Evolutionary conservation across 2,329 filamentous ascomycete species (phyloP), one percentile per base, ranked within the genome.

Genomic region (Penicillium brevicompactum): DNA sequence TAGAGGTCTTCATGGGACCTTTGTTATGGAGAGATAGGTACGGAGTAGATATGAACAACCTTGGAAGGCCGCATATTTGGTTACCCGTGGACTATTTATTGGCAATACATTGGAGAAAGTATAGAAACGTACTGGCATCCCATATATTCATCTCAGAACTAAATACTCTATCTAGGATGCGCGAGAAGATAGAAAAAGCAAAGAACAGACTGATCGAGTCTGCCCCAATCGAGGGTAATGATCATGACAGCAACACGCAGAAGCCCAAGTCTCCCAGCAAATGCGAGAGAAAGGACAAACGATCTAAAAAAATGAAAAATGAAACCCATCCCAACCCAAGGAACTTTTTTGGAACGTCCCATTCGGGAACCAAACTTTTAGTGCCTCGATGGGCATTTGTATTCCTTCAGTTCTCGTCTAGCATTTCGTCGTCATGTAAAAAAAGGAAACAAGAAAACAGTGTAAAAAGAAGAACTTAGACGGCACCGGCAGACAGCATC

Each of bases 401-500:
- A 60, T 65, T 64, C 61, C 62, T 63, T 65, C 55, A 57, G 58
- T 65, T 65, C 62, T 66, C 63, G 58, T 67, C 64, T 67, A 72
- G 65, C 70, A 71, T 73, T 68, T 72, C 70, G 66, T 72, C 62
- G 60, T 66, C 63, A 66, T 64, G 34, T 18, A 53, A 57, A 60
- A 69, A 59, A 55, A 60, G 47, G 34, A 56, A 52, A 59, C 56
- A 52, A 46, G 56, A 62, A 60, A 59, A 58, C 16, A 24, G 40
- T 27, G 21, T 16, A 50, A 57, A 52, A 49, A 56, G 56, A 59
- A 55, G 32, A 57, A 55, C 64, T 71, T 90, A 95, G 73, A 97
- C 92, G 64, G 91, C 90, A 75, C 93, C 93, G 53, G 86, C 80
- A 44, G 85, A 85, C 71, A 96, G 80, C 94, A 99, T 99, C 91